Base-by-base conservation (phyloP, 169 alveolate genomes). In the Toxoplasma gondii region DNA sequence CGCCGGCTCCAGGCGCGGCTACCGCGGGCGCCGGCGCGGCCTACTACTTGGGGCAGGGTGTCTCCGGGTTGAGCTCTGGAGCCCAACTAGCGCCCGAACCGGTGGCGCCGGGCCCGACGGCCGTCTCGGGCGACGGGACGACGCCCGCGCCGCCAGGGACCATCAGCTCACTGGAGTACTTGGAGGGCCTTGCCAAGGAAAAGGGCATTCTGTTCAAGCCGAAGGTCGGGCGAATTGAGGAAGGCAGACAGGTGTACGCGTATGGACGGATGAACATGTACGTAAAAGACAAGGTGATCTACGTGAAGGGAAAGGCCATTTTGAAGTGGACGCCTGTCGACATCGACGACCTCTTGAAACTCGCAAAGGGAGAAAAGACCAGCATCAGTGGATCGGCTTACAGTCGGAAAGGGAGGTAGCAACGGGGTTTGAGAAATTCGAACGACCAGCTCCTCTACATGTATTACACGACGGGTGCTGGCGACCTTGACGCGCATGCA, bases 231-330 rank as follows among this genome's bases (percentile, higher is more conserved):
- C 44, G 95, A 43, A 31, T 93, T 9, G 95, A 87, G 91, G 67
- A 49, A 19, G 95, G 95, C 81, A 87, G 54, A 74, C 95, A 93
- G 91, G 95, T 93, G 80, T 87, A 87, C 70, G 91, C 90, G 43
- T 82, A 82, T 41, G 90, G 90, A 17, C 58, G 90, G 19, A 82
- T 41, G 64, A 82, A 82, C 90, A 82, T 82, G 90, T 82, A 82
- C 29, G 90, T 82, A 12, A 82, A 82, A 41, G 90, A 82, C 38
- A 82, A 82, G 41, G 41, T 82, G 41, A 82, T 82, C 67, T 82
- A 39, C 67, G 90, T 82, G 39, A 82, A 82, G 64, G 90, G 90
- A 39, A 82, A 82, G 34, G 90, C 90, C 41, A 27, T 82, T 22
- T 36, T 17, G 17, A 9, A 22, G 24, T 82, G 90, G 90, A 82